Evolutionary conservation across 2,329 filamentous ascomycete species (phyloP).

Genomic region (Claviceps sp.): DNA sequence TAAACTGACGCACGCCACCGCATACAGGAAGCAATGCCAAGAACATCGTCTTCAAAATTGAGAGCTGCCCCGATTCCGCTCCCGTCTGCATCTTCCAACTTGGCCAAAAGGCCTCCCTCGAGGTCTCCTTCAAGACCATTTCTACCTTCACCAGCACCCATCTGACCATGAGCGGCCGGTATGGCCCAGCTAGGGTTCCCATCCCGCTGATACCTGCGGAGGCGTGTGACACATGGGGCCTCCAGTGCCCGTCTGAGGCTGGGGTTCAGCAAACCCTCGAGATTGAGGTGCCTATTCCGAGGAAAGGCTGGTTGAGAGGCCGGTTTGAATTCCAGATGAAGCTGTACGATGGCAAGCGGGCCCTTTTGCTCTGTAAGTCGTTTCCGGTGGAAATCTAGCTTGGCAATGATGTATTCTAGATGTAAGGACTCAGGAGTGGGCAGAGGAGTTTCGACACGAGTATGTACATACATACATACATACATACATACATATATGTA

Average conservation of each 20-base stretch:
- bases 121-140: constrained; percentile 2
- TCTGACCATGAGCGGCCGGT: neutral
- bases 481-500: too few relatives aligned
- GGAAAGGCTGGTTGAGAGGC: neutral
- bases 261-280: constrained; percentile 1
- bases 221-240: constrained; percentile 3
- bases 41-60: constrained; percentile 3
- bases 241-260: constrained; percentile 1
- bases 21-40: neutral
- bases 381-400: constrained; percentile 1
- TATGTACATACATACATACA: too few relatives aligned
- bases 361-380: constrained; percentile 2
- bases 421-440: too few relatives aligned
- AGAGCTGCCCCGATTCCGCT: constrained; percentile 3
- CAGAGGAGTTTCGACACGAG: too few relatives aligned
- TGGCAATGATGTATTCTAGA: too few relatives aligned
- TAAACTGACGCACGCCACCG: too few relatives aligned
- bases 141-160: neutral
- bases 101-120: neutral
- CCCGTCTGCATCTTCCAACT: constrained; percentile 1
- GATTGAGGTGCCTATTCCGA: neutral
- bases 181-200: neutral
- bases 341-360: neutral
- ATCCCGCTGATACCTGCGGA: neutral
- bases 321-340: neutral